Conservation (phyloP, 164 flowering plant genomes). For the Magnolia sinica region DNA sequence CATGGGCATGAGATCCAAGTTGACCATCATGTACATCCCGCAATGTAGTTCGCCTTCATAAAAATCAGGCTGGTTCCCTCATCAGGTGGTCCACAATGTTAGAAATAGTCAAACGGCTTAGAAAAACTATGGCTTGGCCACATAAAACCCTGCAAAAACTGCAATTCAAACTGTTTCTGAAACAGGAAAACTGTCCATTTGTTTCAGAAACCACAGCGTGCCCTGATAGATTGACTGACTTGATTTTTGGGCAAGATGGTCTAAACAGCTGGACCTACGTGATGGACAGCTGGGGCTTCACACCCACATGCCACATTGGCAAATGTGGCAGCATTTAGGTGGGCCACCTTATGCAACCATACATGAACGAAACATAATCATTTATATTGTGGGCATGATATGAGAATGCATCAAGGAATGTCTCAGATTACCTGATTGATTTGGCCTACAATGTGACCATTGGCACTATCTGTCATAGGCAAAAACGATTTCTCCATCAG, state of each 20-base stretch:
- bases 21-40: background rate
- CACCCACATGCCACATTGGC: too few relatives aligned
- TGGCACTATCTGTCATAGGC: conserved; percentile 3
- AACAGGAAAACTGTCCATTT: background rate
- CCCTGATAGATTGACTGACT: too few relatives aligned
- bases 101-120: too few relatives aligned
- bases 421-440: conserved; percentile 31
- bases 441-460: conserved; percentile 16
- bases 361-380: too few relatives aligned
- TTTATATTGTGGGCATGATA: background rate
- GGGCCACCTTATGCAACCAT: too few relatives aligned
- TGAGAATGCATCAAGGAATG: background rate
- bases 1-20: background rate
- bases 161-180: background rate
- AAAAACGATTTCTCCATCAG: conserved; percentile 39
- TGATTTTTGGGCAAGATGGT: too few relatives aligned
- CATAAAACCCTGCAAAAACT: background rate
- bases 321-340: too few relatives aligned
- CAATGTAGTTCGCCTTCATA: background rate
- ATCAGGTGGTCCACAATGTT: background rate
- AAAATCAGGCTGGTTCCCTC: background rate
- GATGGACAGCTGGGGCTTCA: too few relatives aligned
- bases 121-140: too few relatives aligned
- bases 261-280: too few relatives aligned
- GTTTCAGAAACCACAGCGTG: background rate